Evolutionary conservation across 495 filamentous ascomycete genomes (phyloP).

Genomic region (Staphylotrichum longicolle): DNA sequence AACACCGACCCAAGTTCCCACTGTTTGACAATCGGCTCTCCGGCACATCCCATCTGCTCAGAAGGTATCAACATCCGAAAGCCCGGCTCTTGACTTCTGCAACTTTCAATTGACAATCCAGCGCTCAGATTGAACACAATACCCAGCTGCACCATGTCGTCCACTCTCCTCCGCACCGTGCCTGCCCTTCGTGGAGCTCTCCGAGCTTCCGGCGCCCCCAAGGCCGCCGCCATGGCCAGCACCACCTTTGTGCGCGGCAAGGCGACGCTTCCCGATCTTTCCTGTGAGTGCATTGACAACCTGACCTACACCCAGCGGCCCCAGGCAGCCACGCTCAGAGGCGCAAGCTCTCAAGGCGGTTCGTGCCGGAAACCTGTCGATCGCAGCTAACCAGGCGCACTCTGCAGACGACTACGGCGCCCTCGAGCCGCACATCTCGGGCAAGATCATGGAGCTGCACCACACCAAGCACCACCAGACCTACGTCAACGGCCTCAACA

Average conservation of each 20-base stretch:
- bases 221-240: constrained; percentile 56
- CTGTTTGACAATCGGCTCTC: background rate
- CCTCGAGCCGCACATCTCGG: constrained; percentile 91
- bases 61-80: background rate
- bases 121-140: background rate
- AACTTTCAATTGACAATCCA: constrained; percentile 21
- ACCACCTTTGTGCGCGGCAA: constrained; percentile 79
- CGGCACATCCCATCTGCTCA: background rate
- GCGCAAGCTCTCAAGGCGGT: no score
- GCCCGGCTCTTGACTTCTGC: background rate
- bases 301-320: no score
- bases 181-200: constrained; percentile 47
- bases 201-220: constrained; percentile 38
- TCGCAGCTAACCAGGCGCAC: constrained; percentile 8
- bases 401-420: constrained; percentile 77
- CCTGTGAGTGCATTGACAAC: constrained; percentile 59
- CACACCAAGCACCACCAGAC: constrained; percentile 77
- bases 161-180: constrained; percentile 52
- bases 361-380: no score
- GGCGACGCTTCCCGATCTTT: constrained; percentile 89
- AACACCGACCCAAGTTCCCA: constrained; percentile 17
- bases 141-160: constrained; percentile 43
- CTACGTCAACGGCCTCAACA: constrained; percentile 73
- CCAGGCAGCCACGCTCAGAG: no score
- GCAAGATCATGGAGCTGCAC: constrained; percentile 97